phyloP scores from a whole-genome alignment of 208 protist genomes.

The Borovskyia barvae region DNA sequence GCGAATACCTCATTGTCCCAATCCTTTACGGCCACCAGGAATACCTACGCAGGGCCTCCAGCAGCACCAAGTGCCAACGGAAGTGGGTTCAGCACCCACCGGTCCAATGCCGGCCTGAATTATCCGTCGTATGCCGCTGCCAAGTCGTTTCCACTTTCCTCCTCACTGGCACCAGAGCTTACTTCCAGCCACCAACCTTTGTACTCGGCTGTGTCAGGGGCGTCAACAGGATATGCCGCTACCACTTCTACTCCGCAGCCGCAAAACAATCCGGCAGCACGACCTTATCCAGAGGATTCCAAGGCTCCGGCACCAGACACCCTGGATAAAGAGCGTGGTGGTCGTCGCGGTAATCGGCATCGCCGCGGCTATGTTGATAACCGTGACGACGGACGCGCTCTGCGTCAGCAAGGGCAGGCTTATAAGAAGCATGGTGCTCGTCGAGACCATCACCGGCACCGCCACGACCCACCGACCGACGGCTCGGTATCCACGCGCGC shows the following conservation, averaged over 20 bases:
- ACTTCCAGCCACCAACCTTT: too few species aligned
- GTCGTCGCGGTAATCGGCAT: conserved; percentile 8
- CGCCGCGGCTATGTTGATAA: not conserved
- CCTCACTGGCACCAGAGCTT: not conserved
- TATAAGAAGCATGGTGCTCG: not conserved
- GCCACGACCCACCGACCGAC: conserved; percentile 3
- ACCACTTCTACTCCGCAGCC: not conserved
- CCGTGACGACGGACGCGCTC: too few species aligned
- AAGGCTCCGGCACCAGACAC: not conserved
- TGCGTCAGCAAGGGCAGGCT: too few species aligned
- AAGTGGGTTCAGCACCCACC: not conserved
- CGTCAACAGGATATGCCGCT: not conserved
- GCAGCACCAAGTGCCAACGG: conserved; percentile 5
- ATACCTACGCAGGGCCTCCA: too few species aligned
- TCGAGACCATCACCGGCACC: conserved; percentile 7
- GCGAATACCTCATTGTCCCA: too few species aligned
- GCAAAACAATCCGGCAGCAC: not conserved
- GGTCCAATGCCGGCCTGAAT: not conserved
- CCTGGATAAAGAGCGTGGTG: not conserved
- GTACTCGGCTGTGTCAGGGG: not conserved
- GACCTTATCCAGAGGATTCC: not conserved
- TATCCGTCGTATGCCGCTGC: conserved; percentile 1
- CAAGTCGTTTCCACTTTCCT: not conserved
- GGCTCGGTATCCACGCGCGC: conserved; percentile 5
- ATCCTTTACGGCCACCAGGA: too few species aligned